Evolutionary conservation across 768 basidiomycete genomes (phyloP), one percentile per base, ranked within the genome.

Genomic region (Boletus vermiculosoides): DNA sequence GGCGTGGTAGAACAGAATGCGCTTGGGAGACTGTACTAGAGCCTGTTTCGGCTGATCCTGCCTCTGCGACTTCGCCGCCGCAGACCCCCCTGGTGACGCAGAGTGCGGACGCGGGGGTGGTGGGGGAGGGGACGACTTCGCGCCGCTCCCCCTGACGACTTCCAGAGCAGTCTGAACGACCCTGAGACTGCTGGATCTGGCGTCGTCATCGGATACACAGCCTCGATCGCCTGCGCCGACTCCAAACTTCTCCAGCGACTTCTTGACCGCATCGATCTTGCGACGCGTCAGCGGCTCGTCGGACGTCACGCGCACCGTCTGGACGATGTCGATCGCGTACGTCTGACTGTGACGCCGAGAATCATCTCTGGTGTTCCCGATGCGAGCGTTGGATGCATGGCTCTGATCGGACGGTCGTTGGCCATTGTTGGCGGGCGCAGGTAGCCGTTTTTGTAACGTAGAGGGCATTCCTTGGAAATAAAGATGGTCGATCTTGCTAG

Each of bases 1-100:
- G 45, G 65, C 69, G 41, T 67, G 67, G 61, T 69, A 71, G 59
- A 72, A 72, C 44, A 72, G 58, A 28, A 72, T 73, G 9, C 67
- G 69, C 44, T 65, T 60, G 41, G 66, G 68, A 34, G 46, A 47
- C 22, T 60, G 55, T 22, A 18, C 37, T 4, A 37, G 8, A 5
- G 13, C 20, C 25, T 45, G 54, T 16, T 33, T 34, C 34, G 37
- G 16, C n/a, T 31, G 54, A 40, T 53, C 54, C 34, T 50, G 59
- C 48, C 22, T 49, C 54, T 62, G 63, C 25, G 15, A 23, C 34
- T 20, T 40, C 48, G 46, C 60, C 46, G 47, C 48, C 48, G 45
- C 59, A 45, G 49, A 45, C 13, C 44, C 56, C 13, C 39, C 62
- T 41, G 66, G 61, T 22, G 61, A 63, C 13, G 69, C 53, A 50